Conservation (phyloP, 352 stramenopile genomes). For the Phytophthora idaei region DNA sequence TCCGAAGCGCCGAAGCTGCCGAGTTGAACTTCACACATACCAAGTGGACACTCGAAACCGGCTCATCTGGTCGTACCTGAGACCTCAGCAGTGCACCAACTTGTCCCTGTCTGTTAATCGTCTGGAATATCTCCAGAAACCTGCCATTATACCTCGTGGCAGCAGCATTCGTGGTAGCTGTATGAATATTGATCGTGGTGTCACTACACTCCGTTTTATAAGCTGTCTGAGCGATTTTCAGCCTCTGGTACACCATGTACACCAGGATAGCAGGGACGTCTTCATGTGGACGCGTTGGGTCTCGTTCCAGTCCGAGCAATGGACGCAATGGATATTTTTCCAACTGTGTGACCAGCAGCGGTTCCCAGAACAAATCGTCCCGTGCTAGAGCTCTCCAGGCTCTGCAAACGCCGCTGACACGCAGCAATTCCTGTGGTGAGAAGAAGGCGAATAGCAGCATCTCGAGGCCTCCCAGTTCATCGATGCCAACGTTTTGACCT, state of each 20-base stretch:
- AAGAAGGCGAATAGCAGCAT: conserved; percentile 71
- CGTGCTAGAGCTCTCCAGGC: conserved; percentile 60
- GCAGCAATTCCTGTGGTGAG: conserved; percentile 47
- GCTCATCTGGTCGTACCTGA: conserved; percentile 8
- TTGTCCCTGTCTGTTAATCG: conserved; percentile 17
- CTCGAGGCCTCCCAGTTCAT: conserved; percentile 61
- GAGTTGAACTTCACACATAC: conserved; percentile 21
- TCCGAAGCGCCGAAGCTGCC: neutral
- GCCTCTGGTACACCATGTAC: conserved; percentile 70
- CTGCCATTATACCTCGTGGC: conserved; percentile 24
- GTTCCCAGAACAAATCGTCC: conserved; percentile 73
- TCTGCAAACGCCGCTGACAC: conserved; percentile 54
- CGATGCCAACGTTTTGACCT: conserved; percentile 42
- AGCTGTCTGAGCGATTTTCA: conserved; percentile 43
- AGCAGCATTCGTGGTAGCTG: neutral
- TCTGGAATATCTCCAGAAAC: conserved; percentile 27
- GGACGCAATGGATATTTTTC: conserved; percentile 69
- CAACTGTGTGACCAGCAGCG: conserved; percentile 56
- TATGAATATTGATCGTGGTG: neutral
- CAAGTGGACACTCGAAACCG: conserved; percentile 35
- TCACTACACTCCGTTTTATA: conserved; percentile 5
- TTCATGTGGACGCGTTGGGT: conserved; percentile 8
- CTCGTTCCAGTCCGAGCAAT: conserved; percentile 52
- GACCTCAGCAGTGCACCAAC: conserved; percentile 8
- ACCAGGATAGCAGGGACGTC: conserved; percentile 71